Percentiles rank a stretch among this genome's conserved stretches.
Conservation (phyloP, 352 stramenopile genomes). For the Globisporangium barbulae region DNA sequence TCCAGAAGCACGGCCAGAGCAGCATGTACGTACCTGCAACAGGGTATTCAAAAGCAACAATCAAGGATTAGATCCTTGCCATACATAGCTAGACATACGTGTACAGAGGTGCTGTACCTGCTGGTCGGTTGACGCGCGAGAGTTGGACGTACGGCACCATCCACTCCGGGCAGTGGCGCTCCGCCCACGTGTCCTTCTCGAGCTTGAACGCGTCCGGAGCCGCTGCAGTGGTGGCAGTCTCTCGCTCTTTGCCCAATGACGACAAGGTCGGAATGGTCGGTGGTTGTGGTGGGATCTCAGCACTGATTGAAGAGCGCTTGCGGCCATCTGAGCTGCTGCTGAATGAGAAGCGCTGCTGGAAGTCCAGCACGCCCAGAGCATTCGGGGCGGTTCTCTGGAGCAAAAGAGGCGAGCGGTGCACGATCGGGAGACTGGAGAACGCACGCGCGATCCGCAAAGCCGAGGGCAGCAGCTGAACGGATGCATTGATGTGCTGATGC, state of each 20-base stretch:
- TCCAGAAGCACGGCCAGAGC: conserved; percentile 97
- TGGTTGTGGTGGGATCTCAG: not conserved
- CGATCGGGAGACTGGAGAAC: not conserved
- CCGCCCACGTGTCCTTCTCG: conserved; percentile 87
- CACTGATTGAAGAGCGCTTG: not conserved
- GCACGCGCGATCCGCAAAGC: not conserved
- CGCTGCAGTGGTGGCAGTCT: too few species aligned
- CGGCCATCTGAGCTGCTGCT: not conserved
- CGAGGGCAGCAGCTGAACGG: not conserved
- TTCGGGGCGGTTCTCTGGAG: not conserved
- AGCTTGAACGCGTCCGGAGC: conserved; percentile 44
- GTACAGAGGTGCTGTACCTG: conserved; percentile 23
- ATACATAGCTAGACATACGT: not conserved
- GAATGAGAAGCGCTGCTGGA: conserved; percentile 8
- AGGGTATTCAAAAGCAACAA: not conserved
- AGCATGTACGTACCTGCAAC: conserved; percentile 91
- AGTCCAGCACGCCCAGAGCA: not conserved
- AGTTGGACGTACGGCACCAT: conserved; percentile 87
- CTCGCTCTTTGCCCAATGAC: conserved; percentile 6
- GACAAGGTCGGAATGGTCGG: conserved; percentile 3
- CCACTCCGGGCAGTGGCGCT: conserved; percentile 66
- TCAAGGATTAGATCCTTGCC: too few species aligned
- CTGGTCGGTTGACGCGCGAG: conserved; percentile 78
- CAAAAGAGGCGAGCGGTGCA: conserved; percentile 3
- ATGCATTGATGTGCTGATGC: not conserved